These are phyloP conservation scores for Diaporthe ilicicola DNA, from an alignment of 2,329 filamentous ascomycete species.

Conservation along the genomic window DNA sequence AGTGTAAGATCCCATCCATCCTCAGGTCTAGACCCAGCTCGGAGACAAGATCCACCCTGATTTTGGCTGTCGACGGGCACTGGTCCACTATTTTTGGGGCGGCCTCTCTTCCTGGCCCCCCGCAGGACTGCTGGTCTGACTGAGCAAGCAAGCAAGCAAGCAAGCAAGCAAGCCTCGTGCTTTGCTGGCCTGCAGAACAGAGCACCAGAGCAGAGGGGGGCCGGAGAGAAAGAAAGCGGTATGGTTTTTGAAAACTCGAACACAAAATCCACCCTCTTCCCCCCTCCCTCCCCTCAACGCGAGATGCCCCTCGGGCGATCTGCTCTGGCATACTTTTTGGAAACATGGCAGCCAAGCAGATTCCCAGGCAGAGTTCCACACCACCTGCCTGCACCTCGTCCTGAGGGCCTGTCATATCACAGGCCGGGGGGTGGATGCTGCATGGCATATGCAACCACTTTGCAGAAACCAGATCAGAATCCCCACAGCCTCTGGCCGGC, in stretches of 20 bases:
- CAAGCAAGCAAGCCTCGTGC: neutral
- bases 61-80: neutral
- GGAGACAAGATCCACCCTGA: neutral
- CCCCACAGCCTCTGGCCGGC: neutral
- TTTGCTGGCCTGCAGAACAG: neutral
- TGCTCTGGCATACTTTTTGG: slow-evolving; percentile 22
- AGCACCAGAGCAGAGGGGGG: neutral
- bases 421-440: slow-evolving; percentile 5
- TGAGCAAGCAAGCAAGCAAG: neutral
- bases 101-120: neutral
- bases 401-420: slow-evolving; percentile 13
- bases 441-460: slow-evolving; percentile 24
- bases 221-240: neutral
- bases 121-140: slow-evolving; percentile 1
- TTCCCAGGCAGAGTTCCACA: slow-evolving; percentile 11
- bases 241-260: neutral
- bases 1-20: slow-evolving; percentile 11
- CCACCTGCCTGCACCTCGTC: neutral
- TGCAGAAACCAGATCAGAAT: slow-evolving; percentile 24
- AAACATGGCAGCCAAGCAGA: slow-evolving; percentile 15
- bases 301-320: neutral
- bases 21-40: slow-evolving; percentile 11
- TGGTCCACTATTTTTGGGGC: slow-evolving; percentile 13
- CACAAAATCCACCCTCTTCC: neutral
- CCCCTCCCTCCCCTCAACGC: neutral